Conservation (phyloP, 192 early-diverging fungal species). For the Glomus cerebriforme region DNA sequence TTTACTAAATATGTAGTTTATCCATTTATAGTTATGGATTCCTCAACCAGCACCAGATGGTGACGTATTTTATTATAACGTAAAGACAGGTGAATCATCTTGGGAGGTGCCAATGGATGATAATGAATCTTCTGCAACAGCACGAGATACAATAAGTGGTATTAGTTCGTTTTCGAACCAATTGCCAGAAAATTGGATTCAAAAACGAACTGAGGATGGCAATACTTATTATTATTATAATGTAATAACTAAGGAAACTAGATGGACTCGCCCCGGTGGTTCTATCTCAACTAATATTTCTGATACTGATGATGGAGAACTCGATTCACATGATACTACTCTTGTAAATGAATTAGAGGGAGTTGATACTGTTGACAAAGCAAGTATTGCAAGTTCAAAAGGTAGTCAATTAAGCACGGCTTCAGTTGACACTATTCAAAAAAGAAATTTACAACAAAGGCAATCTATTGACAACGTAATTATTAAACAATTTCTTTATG, state of each 20-base stretch:
- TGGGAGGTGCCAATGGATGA: conserved; percentile 35
- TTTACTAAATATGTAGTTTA: not conserved
- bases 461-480: not conserved
- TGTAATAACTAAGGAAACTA: conserved; percentile 37
- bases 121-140: not conserved
- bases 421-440: not conserved
- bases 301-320: not conserved
- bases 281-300: too few species aligned
- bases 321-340: not conserved
- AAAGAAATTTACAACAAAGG: not conserved
- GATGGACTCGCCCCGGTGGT: conserved; percentile 36
- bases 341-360: not conserved
- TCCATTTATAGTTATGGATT: conserved; percentile 32
- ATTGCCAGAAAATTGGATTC: conserved; percentile 34
- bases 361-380: not conserved
- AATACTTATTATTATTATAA: conserved; percentile 44
- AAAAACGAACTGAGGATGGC: conserved; percentile 38
- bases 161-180: not conserved
- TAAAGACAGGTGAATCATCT: conserved; percentile 45
- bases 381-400: conserved; percentile 16
- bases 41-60: conserved; percentile 49
- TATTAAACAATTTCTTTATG: not conserved
- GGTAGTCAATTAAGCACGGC: conserved; percentile 9
- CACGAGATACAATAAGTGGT: not conserved
- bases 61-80: conserved; percentile 51